Conservation (phyloP, 305 asterid species). For the Lippia alba region DNA sequence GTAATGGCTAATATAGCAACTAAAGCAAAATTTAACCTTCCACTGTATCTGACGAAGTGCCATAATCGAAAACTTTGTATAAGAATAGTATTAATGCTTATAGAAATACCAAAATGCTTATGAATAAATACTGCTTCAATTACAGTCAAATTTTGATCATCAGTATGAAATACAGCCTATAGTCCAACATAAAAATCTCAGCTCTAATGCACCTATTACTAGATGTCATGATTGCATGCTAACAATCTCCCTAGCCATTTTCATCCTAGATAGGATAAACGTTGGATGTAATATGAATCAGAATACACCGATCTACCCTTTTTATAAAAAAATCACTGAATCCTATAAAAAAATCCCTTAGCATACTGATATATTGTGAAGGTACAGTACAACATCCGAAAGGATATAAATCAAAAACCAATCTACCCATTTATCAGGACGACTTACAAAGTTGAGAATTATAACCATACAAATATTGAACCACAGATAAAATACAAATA, state of each 20-base stretch:
- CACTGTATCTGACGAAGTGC: neutral
- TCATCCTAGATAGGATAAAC: slow-evolving; percentile 22
- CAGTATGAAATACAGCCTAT: slow-evolving; percentile 8
- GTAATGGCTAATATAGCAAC: slow-evolving; percentile 5
- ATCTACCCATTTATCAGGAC: slow-evolving; percentile 14
- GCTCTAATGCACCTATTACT: slow-evolving; percentile 3
- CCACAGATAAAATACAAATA: slow-evolving; percentile 23
- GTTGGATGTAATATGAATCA: slow-evolving; percentile 1
- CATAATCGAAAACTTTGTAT: neutral
- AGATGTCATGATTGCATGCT: neutral
- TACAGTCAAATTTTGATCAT: slow-evolving; percentile 15
- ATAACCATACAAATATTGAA: neutral
- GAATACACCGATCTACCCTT: too few relatives aligned
- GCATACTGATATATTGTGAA: neutral
- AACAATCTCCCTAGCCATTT: slow-evolving; percentile 4
- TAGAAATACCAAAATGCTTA: neutral
- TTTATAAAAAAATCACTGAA: too few relatives aligned
- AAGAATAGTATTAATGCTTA: neutral
- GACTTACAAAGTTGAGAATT: slow-evolving; percentile 12
- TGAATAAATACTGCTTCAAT: slow-evolving; percentile 1
- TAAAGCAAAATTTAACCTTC: slow-evolving; percentile 8
- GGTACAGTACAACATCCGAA: slow-evolving; percentile 7
- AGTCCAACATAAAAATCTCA: slow-evolving; percentile 14
- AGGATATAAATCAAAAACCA: slow-evolving; percentile 10
- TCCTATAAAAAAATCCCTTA: too few relatives aligned